These are phyloP conservation scores for Pseudogymnoascus pannorum DNA, from an alignment of 2,329 filamentous ascomycete species.

Conservation along the genomic window DNA sequence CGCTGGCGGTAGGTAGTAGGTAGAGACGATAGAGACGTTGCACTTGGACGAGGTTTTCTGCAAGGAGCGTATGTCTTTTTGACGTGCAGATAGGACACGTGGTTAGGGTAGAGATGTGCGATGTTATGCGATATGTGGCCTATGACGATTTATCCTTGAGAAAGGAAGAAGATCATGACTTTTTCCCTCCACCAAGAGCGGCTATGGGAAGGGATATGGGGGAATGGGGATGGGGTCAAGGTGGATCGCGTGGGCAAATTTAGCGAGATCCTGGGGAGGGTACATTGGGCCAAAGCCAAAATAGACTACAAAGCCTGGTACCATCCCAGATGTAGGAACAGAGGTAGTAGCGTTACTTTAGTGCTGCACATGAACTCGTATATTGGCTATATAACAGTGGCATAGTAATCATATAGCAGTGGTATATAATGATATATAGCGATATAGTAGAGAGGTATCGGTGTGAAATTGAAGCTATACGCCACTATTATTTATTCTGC, in stretches of 20 bases:
- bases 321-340: not conserved
- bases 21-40: not conserved
- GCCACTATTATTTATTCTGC: too few relatives aligned
- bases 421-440: not conserved
- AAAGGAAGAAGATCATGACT: not conserved
- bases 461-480: not conserved
- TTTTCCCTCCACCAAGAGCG: not conserved
- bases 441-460: not conserved
- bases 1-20: not conserved
- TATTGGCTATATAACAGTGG: not conserved
- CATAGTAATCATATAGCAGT: not conserved
- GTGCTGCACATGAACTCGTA: too few relatives aligned
- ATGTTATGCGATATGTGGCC: not conserved
- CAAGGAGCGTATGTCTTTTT: not conserved
- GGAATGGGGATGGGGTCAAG: not conserved
- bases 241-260: constrained; percentile 1
- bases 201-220: not conserved
- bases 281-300: not conserved
- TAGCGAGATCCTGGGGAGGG: not conserved
- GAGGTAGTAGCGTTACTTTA: too few relatives aligned
- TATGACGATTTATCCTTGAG: not conserved
- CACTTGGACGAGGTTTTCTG: not conserved
- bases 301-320: not conserved
- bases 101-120: not conserved
- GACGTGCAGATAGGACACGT: not conserved